phyloP scores from a whole-genome alignment of 495 filamentous ascomycete genomes.

The Podospora conica region DNA sequence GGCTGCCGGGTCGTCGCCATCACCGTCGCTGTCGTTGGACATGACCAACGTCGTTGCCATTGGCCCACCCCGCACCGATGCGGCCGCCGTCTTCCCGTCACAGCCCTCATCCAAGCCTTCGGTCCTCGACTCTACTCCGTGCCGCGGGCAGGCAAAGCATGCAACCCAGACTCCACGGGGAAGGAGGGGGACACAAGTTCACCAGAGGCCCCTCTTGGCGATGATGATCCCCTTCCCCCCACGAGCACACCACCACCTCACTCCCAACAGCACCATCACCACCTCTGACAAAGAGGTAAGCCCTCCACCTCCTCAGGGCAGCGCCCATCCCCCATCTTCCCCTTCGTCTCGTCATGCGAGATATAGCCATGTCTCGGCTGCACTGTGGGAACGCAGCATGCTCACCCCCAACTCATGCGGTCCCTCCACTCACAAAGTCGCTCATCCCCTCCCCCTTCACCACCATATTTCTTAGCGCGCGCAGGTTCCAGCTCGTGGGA shows the following conservation, averaged over 20 bases:
- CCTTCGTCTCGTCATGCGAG: not conserved
- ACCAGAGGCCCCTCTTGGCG: not conserved
- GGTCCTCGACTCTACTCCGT: not conserved
- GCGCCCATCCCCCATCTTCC: not conserved
- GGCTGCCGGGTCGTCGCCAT: not conserved
- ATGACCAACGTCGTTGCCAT: not conserved
- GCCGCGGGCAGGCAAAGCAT: not conserved
- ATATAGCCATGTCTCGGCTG: not conserved
- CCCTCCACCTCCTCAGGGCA: not conserved
- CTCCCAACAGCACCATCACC: not conserved
- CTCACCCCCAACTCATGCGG: not conserved
- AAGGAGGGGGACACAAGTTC: not conserved
- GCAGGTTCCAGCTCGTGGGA: not conserved
- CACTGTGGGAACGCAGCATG: not conserved
- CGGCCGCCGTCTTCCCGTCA: not conserved
- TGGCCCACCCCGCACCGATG: not conserved
- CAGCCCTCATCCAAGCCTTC: not conserved
- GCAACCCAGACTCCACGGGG: not conserved
- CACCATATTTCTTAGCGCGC: not conserved
- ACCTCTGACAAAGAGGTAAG: not conserved
- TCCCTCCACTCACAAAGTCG: not conserved
- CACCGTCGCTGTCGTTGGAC: not conserved
- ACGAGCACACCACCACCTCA: not conserved
- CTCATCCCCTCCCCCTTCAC: not conserved
- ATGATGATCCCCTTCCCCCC: not conserved